A percentile compares a stretch with the other conserved stretches of the same genome.
These are phyloP conservation scores for Colletotrichum chrysophilum DNA, from an alignment of 2,329 filamentous ascomycete genomes.

Conservation along the genomic window DNA sequence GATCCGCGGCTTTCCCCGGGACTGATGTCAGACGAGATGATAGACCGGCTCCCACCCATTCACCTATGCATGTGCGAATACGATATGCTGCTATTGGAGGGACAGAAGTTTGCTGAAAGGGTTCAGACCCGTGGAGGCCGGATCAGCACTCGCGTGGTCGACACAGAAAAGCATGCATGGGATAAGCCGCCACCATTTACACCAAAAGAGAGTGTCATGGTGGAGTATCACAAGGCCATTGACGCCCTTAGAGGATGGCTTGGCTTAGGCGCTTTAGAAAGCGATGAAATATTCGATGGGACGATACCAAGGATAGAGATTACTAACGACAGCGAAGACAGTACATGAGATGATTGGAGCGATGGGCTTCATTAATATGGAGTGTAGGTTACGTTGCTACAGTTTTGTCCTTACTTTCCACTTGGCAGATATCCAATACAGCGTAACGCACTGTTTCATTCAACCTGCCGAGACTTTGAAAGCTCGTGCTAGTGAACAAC, in stretches of 20 bases:
- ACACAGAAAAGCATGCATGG: slow-evolving; percentile 53
- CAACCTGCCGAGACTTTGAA: not conserved
- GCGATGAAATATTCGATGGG: not conserved
- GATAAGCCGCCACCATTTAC: slow-evolving; percentile 51
- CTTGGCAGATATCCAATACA: not conserved
- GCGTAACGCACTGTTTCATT: not conserved
- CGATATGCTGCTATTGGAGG: slow-evolving; percentile 68
- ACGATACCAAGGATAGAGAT: not conserved
- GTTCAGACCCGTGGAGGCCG: slow-evolving; percentile 39
- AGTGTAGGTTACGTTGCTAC: not conserved
- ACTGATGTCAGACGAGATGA: slow-evolving; percentile 56
- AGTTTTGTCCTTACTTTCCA: not conserved
- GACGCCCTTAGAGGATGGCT: slow-evolving; percentile 45
- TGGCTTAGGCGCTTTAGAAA: not conserved
- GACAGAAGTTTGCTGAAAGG: slow-evolving; percentile 64
- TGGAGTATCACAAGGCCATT: slow-evolving; percentile 52
- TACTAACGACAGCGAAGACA: not conserved
- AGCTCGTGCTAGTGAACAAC: not conserved
- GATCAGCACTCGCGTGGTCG: slow-evolving; percentile 46
- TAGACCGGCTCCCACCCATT: slow-evolving; percentile 58
- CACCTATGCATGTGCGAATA: slow-evolving; percentile 68
- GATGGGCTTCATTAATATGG: not conserved
- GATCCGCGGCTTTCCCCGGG: slow-evolving; percentile 65
- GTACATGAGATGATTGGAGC: not conserved
- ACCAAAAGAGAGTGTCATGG: slow-evolving; percentile 47